Conservation (phyloP, 192 early-diverging fungal genomes). For the Thoreauomyces humboldtii region DNA sequence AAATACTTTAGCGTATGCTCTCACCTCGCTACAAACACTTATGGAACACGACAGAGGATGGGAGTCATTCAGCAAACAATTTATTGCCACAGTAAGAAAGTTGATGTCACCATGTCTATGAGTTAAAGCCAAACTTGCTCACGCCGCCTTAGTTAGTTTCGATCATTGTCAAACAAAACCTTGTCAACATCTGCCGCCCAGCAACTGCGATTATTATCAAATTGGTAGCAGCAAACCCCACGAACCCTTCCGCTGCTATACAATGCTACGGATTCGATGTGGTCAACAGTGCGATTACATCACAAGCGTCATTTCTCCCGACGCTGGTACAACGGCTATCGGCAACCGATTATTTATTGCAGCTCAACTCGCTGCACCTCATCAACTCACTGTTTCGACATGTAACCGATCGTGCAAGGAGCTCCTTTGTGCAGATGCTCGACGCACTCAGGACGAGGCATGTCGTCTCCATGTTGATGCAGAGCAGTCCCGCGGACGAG, state of each 20-base stretch:
- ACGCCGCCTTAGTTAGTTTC: constrained; percentile 45
- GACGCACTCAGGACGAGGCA: constrained; percentile 48
- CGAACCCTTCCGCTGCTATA: constrained; percentile 25
- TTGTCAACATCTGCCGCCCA: constrained; percentile 69
- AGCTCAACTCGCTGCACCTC: constrained; percentile 60
- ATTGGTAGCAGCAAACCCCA: constrained; percentile 45
- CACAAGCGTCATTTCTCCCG: constrained; percentile 41
- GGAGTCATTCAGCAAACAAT: constrained; percentile 48
- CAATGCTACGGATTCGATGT: constrained; percentile 54
- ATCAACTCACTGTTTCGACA: constrained; percentile 63
- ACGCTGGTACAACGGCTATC: constrained; percentile 60
- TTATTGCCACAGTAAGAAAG: constrained; percentile 50
- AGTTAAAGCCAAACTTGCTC: too few relatives aligned
- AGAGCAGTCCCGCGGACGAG: constrained; percentile 58
- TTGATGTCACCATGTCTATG: too few relatives aligned
- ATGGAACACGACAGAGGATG: constrained; percentile 68
- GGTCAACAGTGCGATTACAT: constrained; percentile 48
- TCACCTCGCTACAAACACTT: constrained; percentile 59
- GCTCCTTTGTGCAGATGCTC: constrained; percentile 46
- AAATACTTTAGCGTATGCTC: constrained; percentile 69
- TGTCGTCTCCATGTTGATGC: constrained; percentile 48
- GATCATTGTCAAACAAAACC: constrained; percentile 62
- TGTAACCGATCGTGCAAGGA: constrained; percentile 53
- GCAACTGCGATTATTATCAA: constrained; percentile 71
- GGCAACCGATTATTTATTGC: constrained; percentile 59